These are phyloP conservation scores for Exophiala alcalophila DNA, from an alignment of 2,329 filamentous ascomycete species.

Conservation along the genomic window DNA sequence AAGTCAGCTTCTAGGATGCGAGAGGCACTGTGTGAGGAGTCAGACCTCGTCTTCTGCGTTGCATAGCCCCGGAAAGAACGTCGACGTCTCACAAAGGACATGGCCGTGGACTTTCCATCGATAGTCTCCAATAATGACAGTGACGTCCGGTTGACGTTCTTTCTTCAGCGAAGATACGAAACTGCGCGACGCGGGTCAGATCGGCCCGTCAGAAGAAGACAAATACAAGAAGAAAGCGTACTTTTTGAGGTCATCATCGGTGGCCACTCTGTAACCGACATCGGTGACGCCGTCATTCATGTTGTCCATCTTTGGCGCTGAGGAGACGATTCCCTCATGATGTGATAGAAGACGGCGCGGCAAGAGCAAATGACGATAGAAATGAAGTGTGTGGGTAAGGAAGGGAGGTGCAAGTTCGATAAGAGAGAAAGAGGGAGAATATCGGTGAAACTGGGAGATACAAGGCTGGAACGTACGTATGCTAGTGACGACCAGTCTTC, in stretches of 20 bases:
- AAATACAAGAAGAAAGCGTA: not conserved
- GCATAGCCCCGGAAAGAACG: slow-evolving; percentile 6
- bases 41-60: not conserved
- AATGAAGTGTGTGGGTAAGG: no score
- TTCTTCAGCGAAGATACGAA: slow-evolving; percentile 8
- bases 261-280: not conserved
- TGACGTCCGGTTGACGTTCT: slow-evolving; percentile 12
- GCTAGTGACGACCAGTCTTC: no score
- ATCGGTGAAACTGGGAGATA: no score
- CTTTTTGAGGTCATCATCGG: slow-evolving; percentile 2
- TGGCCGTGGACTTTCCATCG: slow-evolving; percentile 14
- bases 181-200: slow-evolving; percentile 1
- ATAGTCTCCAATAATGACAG: slow-evolving; percentile 8
- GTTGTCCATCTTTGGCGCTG: no score
- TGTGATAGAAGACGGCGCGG: no score
- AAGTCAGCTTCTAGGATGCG: not conserved
- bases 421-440: no score
- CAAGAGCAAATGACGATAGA: no score
- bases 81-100: slow-evolving; percentile 1
- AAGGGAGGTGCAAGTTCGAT: no score
- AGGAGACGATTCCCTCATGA: no score
- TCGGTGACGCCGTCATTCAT: no score
- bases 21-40: not conserved
- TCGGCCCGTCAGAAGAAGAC: not conserved
- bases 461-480: no score